phyloP scores from a whole-genome alignment of 2,329 filamentous ascomycete genomes.

The Ophiognomonia clavigignenti-juglandacearum region DNA sequence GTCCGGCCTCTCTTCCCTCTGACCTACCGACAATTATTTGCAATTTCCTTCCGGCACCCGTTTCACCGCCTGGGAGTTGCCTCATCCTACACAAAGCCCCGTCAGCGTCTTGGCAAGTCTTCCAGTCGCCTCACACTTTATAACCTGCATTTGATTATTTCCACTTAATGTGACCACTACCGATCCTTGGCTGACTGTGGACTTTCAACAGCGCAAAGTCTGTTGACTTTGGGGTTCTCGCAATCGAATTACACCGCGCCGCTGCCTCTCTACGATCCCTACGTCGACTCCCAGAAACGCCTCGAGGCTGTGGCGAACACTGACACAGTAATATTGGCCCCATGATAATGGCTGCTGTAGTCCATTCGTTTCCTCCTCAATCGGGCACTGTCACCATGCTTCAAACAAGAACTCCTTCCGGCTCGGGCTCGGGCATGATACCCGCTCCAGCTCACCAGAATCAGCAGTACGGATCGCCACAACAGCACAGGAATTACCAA shows the following conservation, averaged over 20 bases:
- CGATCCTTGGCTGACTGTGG: slow-evolving; percentile 5
- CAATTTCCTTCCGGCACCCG: slow-evolving; percentile 19
- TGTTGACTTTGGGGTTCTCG: too few species aligned
- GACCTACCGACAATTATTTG: slow-evolving; percentile 30
- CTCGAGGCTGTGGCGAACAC: background rate
- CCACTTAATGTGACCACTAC: background rate
- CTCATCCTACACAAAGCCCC: slow-evolving; percentile 4
- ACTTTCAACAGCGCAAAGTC: too few species aligned
- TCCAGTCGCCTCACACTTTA: background rate
- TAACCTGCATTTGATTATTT: background rate
- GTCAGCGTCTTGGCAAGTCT: slow-evolving; percentile 14
- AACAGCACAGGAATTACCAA: slow-evolving; percentile 46
- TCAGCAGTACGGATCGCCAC: slow-evolving; percentile 43
- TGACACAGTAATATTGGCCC: slow-evolving; percentile 19
- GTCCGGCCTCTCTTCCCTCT: slow-evolving; percentile 53
- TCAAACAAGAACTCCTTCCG: slow-evolving; percentile 66
- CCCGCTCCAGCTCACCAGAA: slow-evolving; percentile 44
- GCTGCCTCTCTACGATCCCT: too few species aligned
- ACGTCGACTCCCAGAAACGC: background rate
- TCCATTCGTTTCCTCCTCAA: slow-evolving; percentile 76
- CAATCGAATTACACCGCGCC: too few species aligned
- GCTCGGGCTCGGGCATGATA: slow-evolving; percentile 59
- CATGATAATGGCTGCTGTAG: slow-evolving; percentile 73
- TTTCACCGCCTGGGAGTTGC: slow-evolving; percentile 2
- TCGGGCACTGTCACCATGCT: slow-evolving; percentile 70